These are phyloP conservation scores for Peronospora destructor DNA, from an alignment of 352 stramenopile species.

Conservation along the genomic window DNA sequence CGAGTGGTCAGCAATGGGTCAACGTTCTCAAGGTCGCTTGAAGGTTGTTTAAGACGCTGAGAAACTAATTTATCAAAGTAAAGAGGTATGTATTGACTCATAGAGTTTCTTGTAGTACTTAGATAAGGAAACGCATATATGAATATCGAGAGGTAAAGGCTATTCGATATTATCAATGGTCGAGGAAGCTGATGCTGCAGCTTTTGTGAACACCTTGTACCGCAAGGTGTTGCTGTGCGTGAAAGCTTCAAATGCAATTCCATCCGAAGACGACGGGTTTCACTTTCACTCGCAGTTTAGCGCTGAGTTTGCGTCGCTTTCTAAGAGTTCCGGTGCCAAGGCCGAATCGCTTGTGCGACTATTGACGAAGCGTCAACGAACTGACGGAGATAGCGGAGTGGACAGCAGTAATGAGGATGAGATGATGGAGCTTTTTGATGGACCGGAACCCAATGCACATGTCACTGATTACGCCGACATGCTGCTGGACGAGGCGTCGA, in stretches of 20 bases:
- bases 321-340: conserved; percentile 32
- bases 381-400: conserved; percentile 18
- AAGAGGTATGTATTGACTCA: too few species aligned
- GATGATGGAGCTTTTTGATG: conserved; percentile 50
- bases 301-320: conserved; percentile 37
- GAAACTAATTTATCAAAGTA: neutral
- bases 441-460: conserved; percentile 57
- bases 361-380: conserved; percentile 30
- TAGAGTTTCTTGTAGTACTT: too few species aligned
- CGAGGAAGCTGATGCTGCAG: conserved; percentile 19
- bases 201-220: conserved; percentile 60
- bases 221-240: conserved; percentile 69
- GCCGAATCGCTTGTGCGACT: conserved; percentile 48
- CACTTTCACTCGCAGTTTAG: conserved; percentile 80
- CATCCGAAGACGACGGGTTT: conserved; percentile 77
- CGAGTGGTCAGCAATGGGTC: conserved; percentile 13
- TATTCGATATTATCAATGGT: too few species aligned
- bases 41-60: neutral
- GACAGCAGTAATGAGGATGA: conserved; percentile 46
- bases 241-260: conserved; percentile 75
- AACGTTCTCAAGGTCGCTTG: neutral
- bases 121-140: too few species aligned
- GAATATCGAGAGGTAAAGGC: too few species aligned
- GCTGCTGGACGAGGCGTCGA: conserved; percentile 73
- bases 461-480: conserved; percentile 78